Percentiles rank a stretch among this genome's conserved stretches.
phyloP scores from a whole-genome alignment of 2,329 filamentous ascomycete genomes.

The Fusarium sp. region DNA sequence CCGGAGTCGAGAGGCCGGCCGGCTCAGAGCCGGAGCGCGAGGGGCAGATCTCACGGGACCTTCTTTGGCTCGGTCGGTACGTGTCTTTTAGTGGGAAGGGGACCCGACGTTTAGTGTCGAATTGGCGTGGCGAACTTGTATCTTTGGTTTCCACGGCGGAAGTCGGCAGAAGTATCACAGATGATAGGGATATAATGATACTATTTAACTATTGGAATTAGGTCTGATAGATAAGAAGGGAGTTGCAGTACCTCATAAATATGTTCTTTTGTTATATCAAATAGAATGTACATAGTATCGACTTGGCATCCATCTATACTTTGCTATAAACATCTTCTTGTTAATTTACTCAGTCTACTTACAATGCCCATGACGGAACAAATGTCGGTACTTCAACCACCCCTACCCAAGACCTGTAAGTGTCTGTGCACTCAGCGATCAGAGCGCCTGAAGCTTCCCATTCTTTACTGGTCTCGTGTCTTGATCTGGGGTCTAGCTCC shows the following conservation, averaged over 20 bases:
- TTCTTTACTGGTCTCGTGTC: conserved; percentile 16
- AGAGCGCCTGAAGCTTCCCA: conserved; percentile 35
- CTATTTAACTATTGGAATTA: neutral
- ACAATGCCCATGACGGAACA: neutral
- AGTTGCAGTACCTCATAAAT: neutral
- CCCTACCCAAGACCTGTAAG: neutral
- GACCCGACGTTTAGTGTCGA: conserved; percentile 29
- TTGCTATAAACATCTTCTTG: conserved; percentile 12
- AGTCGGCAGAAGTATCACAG: conserved; percentile 8
- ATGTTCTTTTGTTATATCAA: neutral
- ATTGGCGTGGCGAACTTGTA: conserved; percentile 21
- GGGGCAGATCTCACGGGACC: conserved; percentile 43
- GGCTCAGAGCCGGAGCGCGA: conserved; percentile 44
- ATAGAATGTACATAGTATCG: neutral
- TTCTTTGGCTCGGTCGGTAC: neutral
- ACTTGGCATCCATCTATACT: neutral
- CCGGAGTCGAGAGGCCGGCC: conserved; percentile 46
- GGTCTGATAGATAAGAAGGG: neutral
- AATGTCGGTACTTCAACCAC: conserved; percentile 6
- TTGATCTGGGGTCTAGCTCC: conserved; percentile 10
- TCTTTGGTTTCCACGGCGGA: neutral
- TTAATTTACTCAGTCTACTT: too few relatives aligned
- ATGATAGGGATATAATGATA: neutral
- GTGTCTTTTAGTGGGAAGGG: neutral
- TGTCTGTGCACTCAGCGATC: conserved; percentile 13